These are phyloP conservation scores for Mycena albidolilacea DNA, from an alignment of 768 basidiomycete species.

Conservation along the genomic window DNA sequence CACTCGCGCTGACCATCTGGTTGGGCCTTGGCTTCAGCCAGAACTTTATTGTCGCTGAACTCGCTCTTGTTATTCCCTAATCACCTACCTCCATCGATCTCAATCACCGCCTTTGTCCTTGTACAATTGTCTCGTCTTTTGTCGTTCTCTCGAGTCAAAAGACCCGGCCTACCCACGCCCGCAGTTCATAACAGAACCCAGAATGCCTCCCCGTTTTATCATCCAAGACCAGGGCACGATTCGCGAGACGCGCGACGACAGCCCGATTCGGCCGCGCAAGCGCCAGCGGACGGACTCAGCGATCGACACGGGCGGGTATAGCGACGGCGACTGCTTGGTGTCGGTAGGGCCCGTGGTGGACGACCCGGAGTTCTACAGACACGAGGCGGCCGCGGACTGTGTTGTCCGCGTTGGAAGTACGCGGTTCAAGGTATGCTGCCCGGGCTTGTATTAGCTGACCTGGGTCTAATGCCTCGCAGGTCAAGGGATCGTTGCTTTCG, in stretches of 20 bases:
- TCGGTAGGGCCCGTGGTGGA: conserved; percentile 39
- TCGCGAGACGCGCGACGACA: conserved; percentile 42
- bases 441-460: background rate
- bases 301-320: conserved; percentile 41
- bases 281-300: conserved; percentile 45
- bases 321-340: conserved; percentile 19
- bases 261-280: conserved; percentile 35
- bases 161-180: conserved; percentile 2
- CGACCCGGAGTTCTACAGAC: conserved; percentile 58
- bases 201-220: conserved; percentile 46
- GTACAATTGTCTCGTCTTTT: conserved; percentile 22
- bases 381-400: conserved; percentile 54
- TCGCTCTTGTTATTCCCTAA: background rate
- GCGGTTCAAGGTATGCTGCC: conserved; percentile 64
- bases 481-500: conserved; percentile 38
- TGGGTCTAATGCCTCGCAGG: background rate
- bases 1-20: background rate
- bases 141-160: conserved; percentile 36
- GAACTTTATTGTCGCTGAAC: background rate
- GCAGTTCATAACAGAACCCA: background rate
- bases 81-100: background rate
- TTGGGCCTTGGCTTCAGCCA: background rate
- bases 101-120: conserved; percentile 19
- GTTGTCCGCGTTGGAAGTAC: conserved; percentile 60
- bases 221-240: conserved; percentile 50